Evolutionary conservation across 1,139 yeast genomes (phyloP).

Genomic region (Chernovozyma aurita): DNA sequence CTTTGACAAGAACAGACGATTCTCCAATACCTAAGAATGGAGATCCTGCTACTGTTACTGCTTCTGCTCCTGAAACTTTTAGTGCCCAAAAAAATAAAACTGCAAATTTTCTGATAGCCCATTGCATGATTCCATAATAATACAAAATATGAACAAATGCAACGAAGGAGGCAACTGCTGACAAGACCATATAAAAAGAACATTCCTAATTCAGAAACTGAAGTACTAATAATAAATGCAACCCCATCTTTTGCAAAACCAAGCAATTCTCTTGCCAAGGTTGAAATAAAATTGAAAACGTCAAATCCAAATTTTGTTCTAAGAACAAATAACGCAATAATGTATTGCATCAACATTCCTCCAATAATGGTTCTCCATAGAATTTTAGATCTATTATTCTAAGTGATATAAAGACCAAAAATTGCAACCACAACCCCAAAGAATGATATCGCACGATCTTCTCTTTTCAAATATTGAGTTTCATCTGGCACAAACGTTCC

Average conservation of each 20-base stretch:
- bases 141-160: constrained; percentile 61
- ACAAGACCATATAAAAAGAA: constrained; percentile 58
- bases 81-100: constrained; percentile 59
- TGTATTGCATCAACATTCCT: constrained; percentile 60
- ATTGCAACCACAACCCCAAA: constrained; percentile 53
- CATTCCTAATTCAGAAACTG: constrained; percentile 36
- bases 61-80: constrained; percentile 62
- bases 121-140: constrained; percentile 58
- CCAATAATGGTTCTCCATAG: constrained; percentile 62
- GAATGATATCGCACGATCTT: constrained; percentile 58
- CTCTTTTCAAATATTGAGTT: constrained; percentile 42
- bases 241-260: constrained; percentile 63
- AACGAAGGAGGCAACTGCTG: constrained; percentile 61
- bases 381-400: constrained; percentile 42
- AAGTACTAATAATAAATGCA: constrained; percentile 49
- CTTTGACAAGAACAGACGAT: constrained; percentile 59
- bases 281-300: constrained; percentile 58
- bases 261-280: constrained; percentile 54
- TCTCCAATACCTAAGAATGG: constrained; percentile 72
- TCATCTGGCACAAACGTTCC: constrained; percentile 57
- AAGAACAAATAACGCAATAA: constrained; percentile 58
- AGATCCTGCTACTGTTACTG: constrained; percentile 66
- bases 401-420: constrained; percentile 41
- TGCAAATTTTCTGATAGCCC: constrained; percentile 60
- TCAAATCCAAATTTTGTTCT: constrained; percentile 61